Evolutionary conservation across 2,329 filamentous ascomycete genomes (phyloP), one percentile per base, ranked within the genome.

Genomic region (Beauveria australis): DNA sequence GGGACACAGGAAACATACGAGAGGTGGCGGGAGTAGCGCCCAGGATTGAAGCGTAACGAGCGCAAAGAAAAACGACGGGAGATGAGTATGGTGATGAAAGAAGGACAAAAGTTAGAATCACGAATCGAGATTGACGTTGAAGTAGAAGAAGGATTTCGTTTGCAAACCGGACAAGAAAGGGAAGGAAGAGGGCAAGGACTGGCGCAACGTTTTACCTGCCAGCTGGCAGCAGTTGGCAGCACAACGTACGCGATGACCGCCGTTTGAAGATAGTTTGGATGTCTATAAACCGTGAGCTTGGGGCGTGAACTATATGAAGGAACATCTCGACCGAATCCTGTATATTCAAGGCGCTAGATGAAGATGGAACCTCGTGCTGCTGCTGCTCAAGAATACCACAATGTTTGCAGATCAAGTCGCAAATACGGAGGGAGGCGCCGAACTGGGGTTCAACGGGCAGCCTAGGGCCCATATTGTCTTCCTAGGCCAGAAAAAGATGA

Each of bases 141-240:
- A 52, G 40, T 33, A 24, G 48, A 43, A 24, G 48, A 41, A 16
- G 18, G n/a, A 6, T 46, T 46, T 33, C 24, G 41, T 60, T 60
- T 54, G 58, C 43, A 33, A 18, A 8, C 24, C 28, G 14, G n/a
- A 14, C 12, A 37, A 37, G 14, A 14, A n/a, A 24, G 4, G 48
- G 19, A 41, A 49, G 18, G 28, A 24, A 44, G 43, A 53, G 19
- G 51, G 49, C 58, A 60, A 44, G 43, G 19, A 22, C 51, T 26
- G 16, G 30, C 41, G 16, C n/a, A 41, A 33, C 22, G 12, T 53
- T 33, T 28, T 53, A 19, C 14, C 22, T 24, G 51, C 43, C 58
- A 54, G 58, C 58, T 60, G 58, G 41, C 51, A 33, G 62, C 53
- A 70, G 49, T 48, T 59, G 56, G 40, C 57, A 53, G 33, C 48